These are phyloP conservation scores for Saccharomycopsis fodiens DNA, from an alignment of 805 yeast genomes.

Conservation along the genomic window DNA sequence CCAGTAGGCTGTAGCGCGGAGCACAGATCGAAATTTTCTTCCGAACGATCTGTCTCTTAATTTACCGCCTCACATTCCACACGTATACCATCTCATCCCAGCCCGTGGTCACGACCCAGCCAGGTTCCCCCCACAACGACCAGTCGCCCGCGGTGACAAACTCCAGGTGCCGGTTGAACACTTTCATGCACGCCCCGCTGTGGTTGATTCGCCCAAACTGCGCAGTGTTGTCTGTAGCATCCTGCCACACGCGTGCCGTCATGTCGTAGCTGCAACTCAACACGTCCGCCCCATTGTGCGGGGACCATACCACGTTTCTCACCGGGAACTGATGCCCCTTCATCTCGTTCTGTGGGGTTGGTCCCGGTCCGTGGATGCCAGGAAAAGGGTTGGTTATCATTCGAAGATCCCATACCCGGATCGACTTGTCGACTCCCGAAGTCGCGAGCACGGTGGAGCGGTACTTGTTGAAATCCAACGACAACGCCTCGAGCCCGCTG, in stretches of 20 bases:
- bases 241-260: constrained; percentile 85
- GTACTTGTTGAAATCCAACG: constrained; percentile 89
- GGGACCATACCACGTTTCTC: constrained; percentile 79
- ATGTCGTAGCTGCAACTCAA: constrained; percentile 84
- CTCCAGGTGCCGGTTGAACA: constrained; percentile 69
- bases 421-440: constrained; percentile 84
- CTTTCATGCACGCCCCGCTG: constrained; percentile 41
- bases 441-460: constrained; percentile 72
- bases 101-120: constrained; percentile 90
- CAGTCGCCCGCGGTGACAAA: constrained; percentile 93
- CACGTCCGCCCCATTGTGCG: constrained; percentile 67
- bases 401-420: constrained; percentile 84
- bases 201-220: constrained; percentile 28
- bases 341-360: constrained; percentile 68
- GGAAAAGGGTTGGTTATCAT: constrained; percentile 42
- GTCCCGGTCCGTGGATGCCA: constrained; percentile 36
- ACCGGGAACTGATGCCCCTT: constrained; percentile 88
- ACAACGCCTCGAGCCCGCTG: constrained; percentile 70
- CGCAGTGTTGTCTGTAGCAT: constrained; percentile 53
- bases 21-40: too few relatives aligned
- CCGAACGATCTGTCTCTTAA: too few relatives aligned
- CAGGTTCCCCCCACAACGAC: constrained; percentile 94
- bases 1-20: too few relatives aligned
- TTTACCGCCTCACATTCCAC: constrained; percentile 54
- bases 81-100: constrained; percentile 95